Base-by-base conservation (phyloP, 1,284 basidiomycete genomes). In the Ustilago hordei region DNA sequence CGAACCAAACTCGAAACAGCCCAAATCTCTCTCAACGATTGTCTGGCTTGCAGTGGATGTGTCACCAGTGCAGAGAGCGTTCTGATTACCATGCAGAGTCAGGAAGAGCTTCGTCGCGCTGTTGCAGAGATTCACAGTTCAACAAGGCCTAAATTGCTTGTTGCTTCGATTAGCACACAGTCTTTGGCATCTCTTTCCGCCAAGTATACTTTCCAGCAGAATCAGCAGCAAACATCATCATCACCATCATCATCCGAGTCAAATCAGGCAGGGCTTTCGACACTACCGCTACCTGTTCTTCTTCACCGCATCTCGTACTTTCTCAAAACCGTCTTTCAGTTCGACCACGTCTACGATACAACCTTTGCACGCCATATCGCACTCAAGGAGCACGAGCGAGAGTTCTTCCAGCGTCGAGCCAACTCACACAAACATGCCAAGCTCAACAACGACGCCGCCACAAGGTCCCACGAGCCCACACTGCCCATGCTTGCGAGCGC, bases 11-110 rank as follows among this genome's bases (percentile, higher is more conserved):
- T 78, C 36, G 83, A 78, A 65, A 85, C 84, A 0, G 96, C 96
- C 0, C 92, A 98, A 85, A 95, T 99, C 81, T 98, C 91, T 84
- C 87, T 98, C 82, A 98, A 98, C 81, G 96, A 98, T 85, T 99
- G 96, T 87, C 88, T 95, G 64, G 94, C 93, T 28, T 95, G 93
- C 88, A 97, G 95, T 73, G 96, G 96, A 1, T 99, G 96, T 84
- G 98, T 99, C 82, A 99, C 96, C 2, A 97, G 95, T 55, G 96
- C 96, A 39, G 96, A 99, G 89, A 96, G 94, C 13, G 92, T 99
- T 41, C 90, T 99, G 67, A 97, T 99, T 85, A 95, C 94, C n/a
- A 90, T 97, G 70, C 97, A 99, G 87, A 96, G 94, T 15, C 95
- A 98, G 84, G 91, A 91, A 31, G 95, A 99, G 86, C 93, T 99